Evolutionary conservation across 495 filamentous ascomycete genomes (phyloP), one percentile per base, ranked within the genome.

Genomic region (Lepidopterella palustris): DNA sequence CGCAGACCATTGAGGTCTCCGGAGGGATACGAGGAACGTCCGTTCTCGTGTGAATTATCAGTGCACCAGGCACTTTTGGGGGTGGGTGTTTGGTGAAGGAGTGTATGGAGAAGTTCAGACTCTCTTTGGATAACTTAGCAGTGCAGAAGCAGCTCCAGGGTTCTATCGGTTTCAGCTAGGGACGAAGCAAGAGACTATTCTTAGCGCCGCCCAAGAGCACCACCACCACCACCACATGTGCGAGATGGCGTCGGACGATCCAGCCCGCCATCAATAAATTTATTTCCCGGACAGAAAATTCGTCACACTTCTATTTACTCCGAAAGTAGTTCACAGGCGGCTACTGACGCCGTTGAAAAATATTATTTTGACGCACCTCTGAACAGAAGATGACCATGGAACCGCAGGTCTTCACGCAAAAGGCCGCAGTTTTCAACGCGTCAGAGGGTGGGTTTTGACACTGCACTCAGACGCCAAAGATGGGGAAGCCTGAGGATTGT

Each of bases 121-220:
- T 25, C n/a, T 50, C 20, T 18, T 25, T 25, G 47, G 21, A 11
- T 15, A 42, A 42, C 13, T 15, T 42, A 18, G 35, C n/a, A n/a
- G 35, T 42, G 26, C 47, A 50, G 47, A 24, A 9, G 47, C 21
- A 50, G 47, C 25, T 27, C 20, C 24, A 3, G 23, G 15, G 47
- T n/a, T n/a, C n/a, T n/a, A n/a, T n/a, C n/a, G 25, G 47, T 50
- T 50, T 50, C 47, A 50, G 47, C 35, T 42, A 10, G 35, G 35
- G 35, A 42, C 35, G 35, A 42, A 13, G 21, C 24, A 27, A 50
- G 15, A 13, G 47, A 15, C 21, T 11, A 27, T 3, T 15, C 21
- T 50, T 50, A 50, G 47, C 47, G 47, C 47, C 2, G 20, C 20
- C 25, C 47, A 21, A 15, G 15, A 25, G 47, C 20, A 25, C 47